Conservation (phyloP, 2,329 filamentous ascomycete species). For the Hypoxylon rubiginosum region DNA sequence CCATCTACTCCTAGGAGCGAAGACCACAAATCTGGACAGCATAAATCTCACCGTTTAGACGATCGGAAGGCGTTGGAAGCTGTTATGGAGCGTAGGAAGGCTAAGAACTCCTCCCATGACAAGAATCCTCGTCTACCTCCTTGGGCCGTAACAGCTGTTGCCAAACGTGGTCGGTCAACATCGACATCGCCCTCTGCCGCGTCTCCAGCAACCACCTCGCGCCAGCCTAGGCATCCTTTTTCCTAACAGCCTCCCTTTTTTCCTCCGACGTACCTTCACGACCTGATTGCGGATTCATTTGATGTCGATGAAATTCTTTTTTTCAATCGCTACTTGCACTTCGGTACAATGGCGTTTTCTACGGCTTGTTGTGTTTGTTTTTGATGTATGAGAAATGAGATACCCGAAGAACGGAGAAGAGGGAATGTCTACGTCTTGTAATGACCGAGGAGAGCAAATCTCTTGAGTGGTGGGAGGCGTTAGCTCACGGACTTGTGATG, state of each 20-base stretch:
- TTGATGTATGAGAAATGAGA: constrained; percentile 28
- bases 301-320: neutral
- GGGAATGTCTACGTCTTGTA: neutral
- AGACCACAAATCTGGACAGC: constrained; percentile 14
- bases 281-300: neutral
- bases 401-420: constrained; percentile 35
- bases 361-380: constrained; percentile 12
- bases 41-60: constrained; percentile 47
- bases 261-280: constrained; percentile 30
- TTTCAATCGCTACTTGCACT: neutral
- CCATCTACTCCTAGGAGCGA: constrained; percentile 25
- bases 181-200: constrained; percentile 25
- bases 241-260: constrained; percentile 41
- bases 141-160: constrained; percentile 47
- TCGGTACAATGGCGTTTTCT: constrained; percentile 20
- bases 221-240: constrained; percentile 16
- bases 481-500: too few relatives aligned
- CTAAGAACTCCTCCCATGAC: constrained; percentile 33
- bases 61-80: constrained; percentile 43
- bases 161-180: constrained; percentile 38
- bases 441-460: neutral
- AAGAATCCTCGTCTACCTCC: constrained; percentile 45
- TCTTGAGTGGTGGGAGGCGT: neutral
- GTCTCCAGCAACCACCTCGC: constrained; percentile 22
- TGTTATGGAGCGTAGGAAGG: constrained; percentile 42